Conservation (phyloP, 2,329 filamentous ascomycete genomes). For the Colletotrichum orbiculare region DNA sequence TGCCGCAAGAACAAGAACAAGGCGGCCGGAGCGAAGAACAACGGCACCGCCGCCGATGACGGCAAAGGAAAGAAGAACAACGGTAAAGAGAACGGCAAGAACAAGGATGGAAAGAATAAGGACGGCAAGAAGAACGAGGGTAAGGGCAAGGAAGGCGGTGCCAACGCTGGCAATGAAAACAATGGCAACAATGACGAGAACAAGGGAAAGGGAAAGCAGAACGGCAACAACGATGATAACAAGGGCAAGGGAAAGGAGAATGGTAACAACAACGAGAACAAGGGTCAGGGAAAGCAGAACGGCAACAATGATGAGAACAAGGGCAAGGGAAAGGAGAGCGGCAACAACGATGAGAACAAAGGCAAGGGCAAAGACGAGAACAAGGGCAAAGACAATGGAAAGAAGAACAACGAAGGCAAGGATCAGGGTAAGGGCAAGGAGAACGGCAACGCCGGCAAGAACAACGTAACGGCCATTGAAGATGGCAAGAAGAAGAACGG, state of each 20-base stretch:
- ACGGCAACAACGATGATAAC: background rate
- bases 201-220: background rate
- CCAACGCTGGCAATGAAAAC: background rate
- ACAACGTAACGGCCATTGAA: background rate
- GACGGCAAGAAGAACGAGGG: conserved; percentile 1
- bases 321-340: conserved; percentile 1
- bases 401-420: background rate
- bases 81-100: background rate
- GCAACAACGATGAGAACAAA: background rate
- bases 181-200: conserved; percentile 3
- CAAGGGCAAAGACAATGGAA: conserved; percentile 7
- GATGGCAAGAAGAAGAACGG: conserved; percentile 1
- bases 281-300: background rate
- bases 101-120: background rate
- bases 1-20: conserved; percentile 24
- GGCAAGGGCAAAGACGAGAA: background rate
- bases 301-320: conserved; percentile 3
- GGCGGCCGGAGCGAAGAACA: conserved; percentile 1
- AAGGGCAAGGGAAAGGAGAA: conserved; percentile 3
- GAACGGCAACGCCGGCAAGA: background rate
- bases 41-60: conserved; percentile 6
- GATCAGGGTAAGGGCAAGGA: background rate
- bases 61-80: conserved; percentile 15
- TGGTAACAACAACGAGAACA: background rate
- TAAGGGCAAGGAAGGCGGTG: background rate